Conservation (phyloP, 306 rosid genomes). For the Begonia peltatifolia region DNA sequence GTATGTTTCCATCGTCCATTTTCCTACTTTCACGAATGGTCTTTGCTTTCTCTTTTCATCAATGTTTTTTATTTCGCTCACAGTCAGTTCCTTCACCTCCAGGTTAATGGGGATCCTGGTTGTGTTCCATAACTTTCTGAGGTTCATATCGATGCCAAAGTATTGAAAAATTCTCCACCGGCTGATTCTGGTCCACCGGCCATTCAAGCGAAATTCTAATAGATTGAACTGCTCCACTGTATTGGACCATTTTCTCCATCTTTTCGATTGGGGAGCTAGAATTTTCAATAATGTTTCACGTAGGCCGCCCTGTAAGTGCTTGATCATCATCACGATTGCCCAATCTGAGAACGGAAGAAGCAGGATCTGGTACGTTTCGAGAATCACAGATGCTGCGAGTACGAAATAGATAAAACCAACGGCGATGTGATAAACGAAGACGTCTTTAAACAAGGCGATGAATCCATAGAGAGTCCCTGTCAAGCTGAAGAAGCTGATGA, state of each 20-base stretch:
- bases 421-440: conserved; percentile 11
- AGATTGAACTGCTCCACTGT: conserved; percentile 44
- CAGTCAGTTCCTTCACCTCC: conserved; percentile 23
- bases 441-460: conserved; percentile 11
- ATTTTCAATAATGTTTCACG: conserved; percentile 17
- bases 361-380: conserved; percentile 46
- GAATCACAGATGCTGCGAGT: conserved; percentile 29
- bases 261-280: conserved; percentile 21
- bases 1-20: conserved; percentile 36
- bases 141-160: conserved; percentile 17
- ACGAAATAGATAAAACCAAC: conserved; percentile 22
- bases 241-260: conserved; percentile 56
- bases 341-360: conserved; percentile 44
- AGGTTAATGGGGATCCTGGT: conserved; percentile 10
- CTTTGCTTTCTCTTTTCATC: conserved; percentile 23
- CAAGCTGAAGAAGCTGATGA: conserved; percentile 22
- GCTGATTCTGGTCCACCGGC: conserved; percentile 17
- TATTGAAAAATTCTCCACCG: conserved; percentile 18
- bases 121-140: conserved; percentile 18
- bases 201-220: conserved; percentile 33
- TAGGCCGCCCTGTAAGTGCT: conserved; percentile 19
- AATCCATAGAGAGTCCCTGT: conserved; percentile 25
- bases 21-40: conserved; percentile 35
- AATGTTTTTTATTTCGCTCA: conserved; percentile 19
- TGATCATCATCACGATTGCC: conserved; percentile 40